phyloP scores from a whole-genome alignment of 2,329 filamentous ascomycete species.

The Cladorrhinum sp. region DNA sequence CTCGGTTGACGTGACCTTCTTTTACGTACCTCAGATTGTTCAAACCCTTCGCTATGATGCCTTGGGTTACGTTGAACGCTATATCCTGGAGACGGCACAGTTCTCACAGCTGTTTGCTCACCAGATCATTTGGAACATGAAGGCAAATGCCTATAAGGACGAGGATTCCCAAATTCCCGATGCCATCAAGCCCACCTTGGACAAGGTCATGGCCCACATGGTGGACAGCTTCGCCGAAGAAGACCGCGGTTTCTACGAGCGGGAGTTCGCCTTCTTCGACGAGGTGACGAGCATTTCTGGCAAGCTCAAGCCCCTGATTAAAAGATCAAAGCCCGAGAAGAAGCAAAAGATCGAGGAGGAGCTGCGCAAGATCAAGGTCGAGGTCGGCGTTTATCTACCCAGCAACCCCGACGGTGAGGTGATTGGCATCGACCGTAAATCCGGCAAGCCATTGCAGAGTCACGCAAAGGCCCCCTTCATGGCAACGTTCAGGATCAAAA shows the following conservation, averaged over 20 bases:
- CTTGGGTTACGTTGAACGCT: constrained; percentile 91
- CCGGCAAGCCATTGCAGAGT: constrained; percentile 93
- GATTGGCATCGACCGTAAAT: constrained; percentile 96
- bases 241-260: constrained; percentile 85
- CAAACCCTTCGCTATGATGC: constrained; percentile 91
- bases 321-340: constrained; percentile 90
- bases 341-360: constrained; percentile 99
- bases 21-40: constrained; percentile 97
- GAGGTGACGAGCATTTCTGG: constrained; percentile 95
- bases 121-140: constrained; percentile 99
- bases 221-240: constrained; percentile 74
- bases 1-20: constrained; percentile 95
- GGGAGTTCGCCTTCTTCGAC: constrained; percentile 97
- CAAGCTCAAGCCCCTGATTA: constrained; percentile 91
- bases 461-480: constrained; percentile 99
- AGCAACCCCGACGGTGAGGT: constrained; percentile 97
- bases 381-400: constrained; percentile 94
- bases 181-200: constrained; percentile 86
- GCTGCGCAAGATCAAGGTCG: constrained; percentile 92
- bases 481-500: constrained; percentile 97
- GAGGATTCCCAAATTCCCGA: constrained; percentile 89
- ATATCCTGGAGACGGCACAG: constrained; percentile 94
- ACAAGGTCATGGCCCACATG: constrained; percentile 83
- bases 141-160: constrained; percentile 97
- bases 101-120: constrained; percentile 98